phyloP scores from a whole-genome alignment of 1,284 basidiomycete genomes.

The Malassezia furfur region DNA sequence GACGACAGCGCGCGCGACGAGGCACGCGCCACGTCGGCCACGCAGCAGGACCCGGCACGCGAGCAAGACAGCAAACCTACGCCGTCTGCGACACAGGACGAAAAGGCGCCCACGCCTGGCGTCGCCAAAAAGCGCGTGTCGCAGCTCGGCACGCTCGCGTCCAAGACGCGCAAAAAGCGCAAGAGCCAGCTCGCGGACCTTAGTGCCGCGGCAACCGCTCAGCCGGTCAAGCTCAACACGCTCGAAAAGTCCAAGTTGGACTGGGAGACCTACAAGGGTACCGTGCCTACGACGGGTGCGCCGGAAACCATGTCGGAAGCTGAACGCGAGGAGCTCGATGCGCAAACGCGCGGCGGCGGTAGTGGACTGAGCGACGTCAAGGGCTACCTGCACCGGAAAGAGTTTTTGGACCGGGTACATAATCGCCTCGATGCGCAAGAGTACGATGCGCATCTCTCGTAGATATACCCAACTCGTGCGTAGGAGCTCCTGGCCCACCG shows the following conservation, averaged over 20 bases:
- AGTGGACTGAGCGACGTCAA: conserved; percentile 41
- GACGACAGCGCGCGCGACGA: too few species aligned
- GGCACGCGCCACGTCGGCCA: too few species aligned
- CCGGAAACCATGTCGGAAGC: conserved; percentile 21
- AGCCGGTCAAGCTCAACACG: conserved; percentile 43
- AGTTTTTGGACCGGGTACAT: conserved; percentile 42
- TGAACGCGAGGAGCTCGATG: conserved; percentile 41
- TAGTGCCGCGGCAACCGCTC: conserved; percentile 16
- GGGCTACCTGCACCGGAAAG: conserved; percentile 38
- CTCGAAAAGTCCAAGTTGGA: conserved; percentile 46
- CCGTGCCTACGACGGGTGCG: background rate
- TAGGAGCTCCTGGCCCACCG: too few species aligned
- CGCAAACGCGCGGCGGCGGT: conserved; percentile 40
- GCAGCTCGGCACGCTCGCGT: conserved; percentile 10
- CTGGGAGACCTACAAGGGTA: conserved; percentile 28
- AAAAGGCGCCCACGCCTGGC: too few species aligned
- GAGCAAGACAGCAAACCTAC: too few species aligned
- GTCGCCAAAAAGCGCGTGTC: conserved; percentile 11
- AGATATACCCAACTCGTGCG: background rate
- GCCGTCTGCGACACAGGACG: too few species aligned
- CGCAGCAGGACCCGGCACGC: too few species aligned
- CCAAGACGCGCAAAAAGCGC: conserved; percentile 6
- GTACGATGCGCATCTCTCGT: conserved; percentile 4
- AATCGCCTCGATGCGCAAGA: conserved; percentile 24
- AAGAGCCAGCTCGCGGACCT: conserved; percentile 16